Evolutionary conservation across 208 protist species (phyloP).

Genomic region (Endotrypanum monterogeii): DNA sequence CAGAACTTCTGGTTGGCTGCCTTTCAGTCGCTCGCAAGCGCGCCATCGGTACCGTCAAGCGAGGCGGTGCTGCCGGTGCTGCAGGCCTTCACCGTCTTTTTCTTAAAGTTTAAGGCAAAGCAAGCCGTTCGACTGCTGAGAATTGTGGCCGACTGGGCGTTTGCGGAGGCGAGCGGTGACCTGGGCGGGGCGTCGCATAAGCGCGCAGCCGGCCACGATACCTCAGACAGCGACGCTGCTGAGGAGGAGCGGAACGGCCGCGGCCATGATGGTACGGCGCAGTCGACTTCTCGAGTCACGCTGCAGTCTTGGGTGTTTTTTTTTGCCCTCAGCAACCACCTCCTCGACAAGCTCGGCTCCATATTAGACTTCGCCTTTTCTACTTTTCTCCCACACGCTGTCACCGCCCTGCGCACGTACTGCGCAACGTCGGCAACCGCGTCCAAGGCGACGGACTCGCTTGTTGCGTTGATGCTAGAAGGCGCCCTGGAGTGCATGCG

Average conservation of each 20-base stretch:
- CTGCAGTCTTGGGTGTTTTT: constrained; percentile 82
- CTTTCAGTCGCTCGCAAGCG: constrained; percentile 65
- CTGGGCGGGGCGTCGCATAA: constrained; percentile 13
- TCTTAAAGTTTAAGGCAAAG: constrained; percentile 90
- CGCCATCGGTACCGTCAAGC: constrained; percentile 56
- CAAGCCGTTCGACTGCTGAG: constrained; percentile 66
- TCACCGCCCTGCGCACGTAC: constrained; percentile 65
- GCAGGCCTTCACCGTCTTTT: constrained; percentile 80
- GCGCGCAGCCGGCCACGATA: neutral
- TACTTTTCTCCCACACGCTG: constrained; percentile 59
- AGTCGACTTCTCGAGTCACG: constrained; percentile 43
- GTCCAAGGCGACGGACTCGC: constrained; percentile 34
- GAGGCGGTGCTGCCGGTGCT: constrained; percentile 74
- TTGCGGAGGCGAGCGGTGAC: constrained; percentile 45
- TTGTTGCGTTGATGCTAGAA: constrained; percentile 70
- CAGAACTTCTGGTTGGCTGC: constrained; percentile 87
- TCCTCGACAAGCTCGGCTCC: constrained; percentile 74
- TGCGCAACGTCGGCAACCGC: constrained; percentile 40
- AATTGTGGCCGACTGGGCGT: constrained; percentile 78
- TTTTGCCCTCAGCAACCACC: constrained; percentile 77
- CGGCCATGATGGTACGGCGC: constrained; percentile 20
- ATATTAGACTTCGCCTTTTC: constrained; percentile 86
- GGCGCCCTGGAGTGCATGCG: constrained; percentile 70
- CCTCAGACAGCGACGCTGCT: constrained; percentile 16
- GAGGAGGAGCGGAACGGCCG: constrained; percentile 27